Conservation (phyloP, 2,329 filamentous ascomycete genomes). For the Graphilbum sp. region DNA sequence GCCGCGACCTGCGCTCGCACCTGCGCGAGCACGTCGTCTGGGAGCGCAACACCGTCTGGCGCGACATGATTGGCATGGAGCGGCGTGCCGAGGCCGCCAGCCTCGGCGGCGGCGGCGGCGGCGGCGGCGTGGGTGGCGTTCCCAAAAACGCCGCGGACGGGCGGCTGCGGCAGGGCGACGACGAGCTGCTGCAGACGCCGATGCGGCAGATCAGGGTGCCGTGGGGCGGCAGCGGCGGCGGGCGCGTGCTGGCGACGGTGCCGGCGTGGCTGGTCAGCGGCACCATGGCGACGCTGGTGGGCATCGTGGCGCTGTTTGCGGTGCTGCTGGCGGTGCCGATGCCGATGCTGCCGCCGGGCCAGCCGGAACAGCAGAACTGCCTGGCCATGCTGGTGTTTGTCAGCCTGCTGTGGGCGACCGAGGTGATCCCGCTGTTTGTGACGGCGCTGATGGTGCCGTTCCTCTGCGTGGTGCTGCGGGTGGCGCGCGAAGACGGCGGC, state of each 20-base stretch:
- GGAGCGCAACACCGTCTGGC: constrained; percentile 97
- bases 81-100: constrained; percentile 87
- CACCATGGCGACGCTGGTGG: constrained; percentile 61
- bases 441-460: constrained; percentile 91
- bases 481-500: constrained; percentile 54
- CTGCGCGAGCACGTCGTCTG: constrained; percentile 93
- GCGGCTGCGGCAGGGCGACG: constrained; percentile 70
- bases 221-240: constrained; percentile 47
- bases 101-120: constrained; percentile 67
- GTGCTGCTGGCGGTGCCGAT: constrained; percentile 62
- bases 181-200: constrained; percentile 30
- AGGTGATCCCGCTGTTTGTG: constrained; percentile 94
- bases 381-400: constrained; percentile 87
- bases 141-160: constrained; percentile 19
- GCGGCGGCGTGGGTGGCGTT: constrained; percentile 4
- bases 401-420: constrained; percentile 89
- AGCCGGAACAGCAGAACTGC: constrained; percentile 87
- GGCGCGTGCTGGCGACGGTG: constrained; percentile 31
- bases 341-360: constrained; percentile 44
- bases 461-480: constrained; percentile 69
- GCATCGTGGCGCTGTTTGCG: constrained; percentile 57
- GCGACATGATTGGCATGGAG: constrained; percentile 97
- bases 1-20: constrained; percentile 75
- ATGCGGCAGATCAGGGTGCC: constrained; percentile 46
- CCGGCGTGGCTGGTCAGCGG: constrained; percentile 74